These are phyloP conservation scores for Trifolium dubium DNA, from an alignment of 306 rosid species.

Conservation along the genomic window DNA sequence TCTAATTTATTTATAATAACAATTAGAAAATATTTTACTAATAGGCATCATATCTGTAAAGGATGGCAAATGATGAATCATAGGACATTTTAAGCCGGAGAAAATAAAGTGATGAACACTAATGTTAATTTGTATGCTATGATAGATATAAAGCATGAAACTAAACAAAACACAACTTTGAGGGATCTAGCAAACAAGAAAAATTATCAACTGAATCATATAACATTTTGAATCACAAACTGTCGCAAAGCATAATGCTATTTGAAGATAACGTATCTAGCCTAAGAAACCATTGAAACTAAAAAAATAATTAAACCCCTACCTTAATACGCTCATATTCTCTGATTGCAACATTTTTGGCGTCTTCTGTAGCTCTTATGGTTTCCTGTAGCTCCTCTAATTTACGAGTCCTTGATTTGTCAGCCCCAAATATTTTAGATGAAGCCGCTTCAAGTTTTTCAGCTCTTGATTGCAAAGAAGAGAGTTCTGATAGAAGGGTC, in stretches of 20 bases:
- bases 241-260: neutral
- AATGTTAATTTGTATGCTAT: neutral
- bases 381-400: slow-evolving; percentile 90
- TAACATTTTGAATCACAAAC: slow-evolving; percentile 24
- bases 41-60: slow-evolving; percentile 1
- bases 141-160: neutral
- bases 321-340: slow-evolving; percentile 97
- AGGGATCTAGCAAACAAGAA: slow-evolving; percentile 25
- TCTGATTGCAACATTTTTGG: slow-evolving; percentile 76
- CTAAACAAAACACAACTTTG: neutral
- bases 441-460: slow-evolving; percentile 94
- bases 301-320: slow-evolving; percentile 2
- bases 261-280: slow-evolving; percentile 6
- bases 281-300: slow-evolving; percentile 20
- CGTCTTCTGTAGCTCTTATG: slow-evolving; percentile 76
- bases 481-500: slow-evolving; percentile 82
- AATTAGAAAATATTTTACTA: neutral
- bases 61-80: neutral
- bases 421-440: slow-evolving; percentile 88
- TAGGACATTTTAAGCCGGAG: neutral
- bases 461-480: slow-evolving; percentile 72
- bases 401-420: slow-evolving; percentile 74
- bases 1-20: neutral
- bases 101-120: slow-evolving; percentile 11
- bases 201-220: neutral